These are phyloP conservation scores for Flaveria robusta DNA, from an alignment of 129 eudicot species.

Conservation along the genomic window DNA sequence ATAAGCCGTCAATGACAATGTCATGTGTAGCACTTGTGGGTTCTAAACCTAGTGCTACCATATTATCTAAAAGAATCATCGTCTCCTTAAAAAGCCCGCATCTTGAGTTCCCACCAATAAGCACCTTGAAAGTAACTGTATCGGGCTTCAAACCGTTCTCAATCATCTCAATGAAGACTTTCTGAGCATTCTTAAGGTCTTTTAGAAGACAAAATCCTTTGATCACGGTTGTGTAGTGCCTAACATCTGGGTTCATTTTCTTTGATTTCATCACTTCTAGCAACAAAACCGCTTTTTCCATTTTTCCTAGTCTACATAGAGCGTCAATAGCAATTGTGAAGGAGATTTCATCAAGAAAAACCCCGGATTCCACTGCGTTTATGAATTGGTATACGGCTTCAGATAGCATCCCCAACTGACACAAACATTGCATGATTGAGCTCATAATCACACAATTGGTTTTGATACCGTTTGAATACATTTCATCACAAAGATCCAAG, in stretches of 20 bases:
- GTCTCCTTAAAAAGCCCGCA: constrained; percentile 46
- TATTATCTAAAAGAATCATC: constrained; percentile 30
- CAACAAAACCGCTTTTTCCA: constrained; percentile 54
- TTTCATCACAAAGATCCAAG: constrained; percentile 47
- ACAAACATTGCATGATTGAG: constrained; percentile 61
- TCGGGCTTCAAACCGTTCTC: constrained; percentile 57
- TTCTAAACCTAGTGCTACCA: constrained; percentile 52
- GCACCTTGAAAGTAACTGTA: constrained; percentile 55
- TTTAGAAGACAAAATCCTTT: constrained; percentile 48
- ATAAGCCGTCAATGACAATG: constrained; percentile 63
- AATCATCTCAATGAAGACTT: constrained; percentile 50
- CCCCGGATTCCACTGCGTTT: constrained; percentile 37
- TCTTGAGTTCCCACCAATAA: constrained; percentile 55
- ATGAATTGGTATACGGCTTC: constrained; percentile 52
- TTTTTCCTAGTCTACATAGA: constrained; percentile 52
- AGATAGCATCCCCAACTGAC: constrained; percentile 40
- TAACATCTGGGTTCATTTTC: constrained; percentile 53
- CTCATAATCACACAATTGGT: constrained; percentile 64
- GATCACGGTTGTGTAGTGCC: constrained; percentile 76
- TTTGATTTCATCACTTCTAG: constrained; percentile 59
- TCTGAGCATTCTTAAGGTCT: constrained; percentile 42
- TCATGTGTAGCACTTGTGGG: constrained; percentile 50
- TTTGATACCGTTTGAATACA: constrained; percentile 56
- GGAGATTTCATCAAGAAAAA: constrained; percentile 53
- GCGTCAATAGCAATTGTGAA: constrained; percentile 58